Conservation (phyloP, 441 rosid genomes). For the Isatis lusitanica region DNA sequence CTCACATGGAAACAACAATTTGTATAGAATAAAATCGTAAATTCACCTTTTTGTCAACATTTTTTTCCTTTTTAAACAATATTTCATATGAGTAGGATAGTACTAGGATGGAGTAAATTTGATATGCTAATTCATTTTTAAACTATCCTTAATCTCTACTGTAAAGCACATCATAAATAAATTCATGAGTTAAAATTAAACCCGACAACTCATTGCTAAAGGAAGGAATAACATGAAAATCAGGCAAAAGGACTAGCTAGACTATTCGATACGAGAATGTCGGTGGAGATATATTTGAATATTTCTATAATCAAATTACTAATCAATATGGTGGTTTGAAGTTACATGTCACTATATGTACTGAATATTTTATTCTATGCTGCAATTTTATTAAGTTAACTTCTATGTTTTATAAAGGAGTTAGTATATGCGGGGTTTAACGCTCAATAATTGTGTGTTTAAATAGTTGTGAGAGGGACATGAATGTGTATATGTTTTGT, state of each 20-base stretch:
- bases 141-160: not conserved
- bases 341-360: slow-evolving; percentile 23
- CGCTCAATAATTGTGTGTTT: slow-evolving; percentile 15
- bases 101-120: not conserved
- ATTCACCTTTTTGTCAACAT: not conserved
- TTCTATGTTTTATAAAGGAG: not conserved
- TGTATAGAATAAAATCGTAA: slow-evolving; percentile 14
- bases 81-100: not conserved
- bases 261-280: slow-evolving; percentile 12
- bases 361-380: slow-evolving; percentile 14
- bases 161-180: not conserved
- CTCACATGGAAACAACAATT: slow-evolving; percentile 44
- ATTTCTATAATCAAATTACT: not conserved
- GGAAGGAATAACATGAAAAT: slow-evolving; percentile 19
- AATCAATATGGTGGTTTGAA: slow-evolving; percentile 27
- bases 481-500: slow-evolving; percentile 42
- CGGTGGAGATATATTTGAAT: slow-evolving; percentile 20
- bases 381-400: not conserved
- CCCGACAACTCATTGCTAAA: slow-evolving; percentile 1
- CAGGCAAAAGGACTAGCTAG: slow-evolving; percentile 5
- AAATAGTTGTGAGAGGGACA: slow-evolving; percentile 23
- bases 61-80: slow-evolving; percentile 2
- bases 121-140: not conserved
- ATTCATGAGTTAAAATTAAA: not conserved
- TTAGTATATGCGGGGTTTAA: slow-evolving; percentile 22